These are phyloP conservation scores for Truncatella angustata DNA, from an alignment of 2,329 filamentous ascomycete species.

Conservation along the genomic window DNA sequence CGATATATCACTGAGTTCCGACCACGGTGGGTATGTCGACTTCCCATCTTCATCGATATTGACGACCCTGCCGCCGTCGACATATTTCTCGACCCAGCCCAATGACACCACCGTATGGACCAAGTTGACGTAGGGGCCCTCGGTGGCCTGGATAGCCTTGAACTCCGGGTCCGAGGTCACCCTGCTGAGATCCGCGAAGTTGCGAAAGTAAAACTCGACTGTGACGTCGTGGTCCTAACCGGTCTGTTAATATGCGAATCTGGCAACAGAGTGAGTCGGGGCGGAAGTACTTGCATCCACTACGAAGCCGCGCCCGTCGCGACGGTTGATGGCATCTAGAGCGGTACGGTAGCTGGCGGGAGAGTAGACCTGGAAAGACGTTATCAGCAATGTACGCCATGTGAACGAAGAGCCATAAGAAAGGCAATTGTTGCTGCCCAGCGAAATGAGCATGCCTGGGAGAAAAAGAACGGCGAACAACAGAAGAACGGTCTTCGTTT, in stretches of 20 bases:
- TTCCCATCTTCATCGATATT: conserved; percentile 14
- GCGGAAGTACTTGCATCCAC: neutral
- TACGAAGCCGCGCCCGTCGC: neutral
- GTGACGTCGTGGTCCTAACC: conserved; percentile 1
- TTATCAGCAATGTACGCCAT: neutral
- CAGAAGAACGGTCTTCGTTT: too few relatives aligned
- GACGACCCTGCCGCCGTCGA: conserved; percentile 17
- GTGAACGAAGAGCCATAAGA: too few relatives aligned
- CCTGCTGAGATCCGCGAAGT: conserved; percentile 14
- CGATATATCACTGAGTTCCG: neutral
- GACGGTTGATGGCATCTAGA: conserved; percentile 6
- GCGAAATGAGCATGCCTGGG: too few relatives aligned
- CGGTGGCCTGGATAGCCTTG: conserved; percentile 15
- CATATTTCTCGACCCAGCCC: conserved; percentile 20
- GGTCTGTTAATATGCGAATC: neutral
- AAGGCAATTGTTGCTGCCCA: too few relatives aligned
- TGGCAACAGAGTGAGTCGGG: conserved; percentile 14
- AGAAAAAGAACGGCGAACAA: too few relatives aligned
- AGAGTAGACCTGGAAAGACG: neutral
- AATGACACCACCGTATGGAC: conserved; percentile 12
- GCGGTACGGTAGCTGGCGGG: conserved; percentile 2
- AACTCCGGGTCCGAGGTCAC: conserved; percentile 17
- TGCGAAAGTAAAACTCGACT: conserved; percentile 12
- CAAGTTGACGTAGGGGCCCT: conserved; percentile 16
- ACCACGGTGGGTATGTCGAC: conserved; percentile 6